Evolutionary conservation across 164 flowering plant genomes (phyloP).

Genomic region (Vitis labrusca): DNA sequence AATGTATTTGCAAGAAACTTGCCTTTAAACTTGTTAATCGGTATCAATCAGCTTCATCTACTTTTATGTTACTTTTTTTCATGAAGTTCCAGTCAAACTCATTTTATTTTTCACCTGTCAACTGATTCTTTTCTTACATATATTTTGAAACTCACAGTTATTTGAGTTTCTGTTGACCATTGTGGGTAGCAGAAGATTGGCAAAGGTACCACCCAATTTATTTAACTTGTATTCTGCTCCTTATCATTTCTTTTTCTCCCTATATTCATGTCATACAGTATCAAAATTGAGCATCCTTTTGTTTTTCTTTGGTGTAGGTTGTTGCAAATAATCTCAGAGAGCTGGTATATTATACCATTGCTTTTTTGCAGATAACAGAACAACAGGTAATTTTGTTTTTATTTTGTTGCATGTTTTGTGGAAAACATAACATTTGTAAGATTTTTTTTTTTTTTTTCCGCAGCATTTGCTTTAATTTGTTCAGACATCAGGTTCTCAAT

Average conservation of each 20-base stretch:
- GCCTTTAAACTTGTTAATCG: not conserved
- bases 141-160: conserved; percentile 45
- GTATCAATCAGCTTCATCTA: not conserved
- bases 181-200: conserved; percentile 61
- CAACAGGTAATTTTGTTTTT: conserved; percentile 60
- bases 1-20: not conserved
- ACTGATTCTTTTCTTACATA: conserved; percentile 2
- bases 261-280: not conserved
- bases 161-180: conserved; percentile 85
- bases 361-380: conserved; percentile 87
- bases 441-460: not conserved
- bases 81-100: not conserved
- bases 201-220: conserved; percentile 43
- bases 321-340: conserved; percentile 55
- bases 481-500: no score
- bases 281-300: conserved; percentile 1
- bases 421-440: not conserved
- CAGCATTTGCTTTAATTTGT: no score
- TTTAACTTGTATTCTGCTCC: not conserved
- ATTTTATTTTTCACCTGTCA: not conserved
- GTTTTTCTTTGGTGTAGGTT: conserved; percentile 38
- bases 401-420: not conserved
- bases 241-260: not conserved
- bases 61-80: not conserved
- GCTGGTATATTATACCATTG: conserved; percentile 77